Evolutionary conservation across 2,329 filamentous ascomycete genomes (phyloP).

Genomic region (Aspergillus amoenus): DNA sequence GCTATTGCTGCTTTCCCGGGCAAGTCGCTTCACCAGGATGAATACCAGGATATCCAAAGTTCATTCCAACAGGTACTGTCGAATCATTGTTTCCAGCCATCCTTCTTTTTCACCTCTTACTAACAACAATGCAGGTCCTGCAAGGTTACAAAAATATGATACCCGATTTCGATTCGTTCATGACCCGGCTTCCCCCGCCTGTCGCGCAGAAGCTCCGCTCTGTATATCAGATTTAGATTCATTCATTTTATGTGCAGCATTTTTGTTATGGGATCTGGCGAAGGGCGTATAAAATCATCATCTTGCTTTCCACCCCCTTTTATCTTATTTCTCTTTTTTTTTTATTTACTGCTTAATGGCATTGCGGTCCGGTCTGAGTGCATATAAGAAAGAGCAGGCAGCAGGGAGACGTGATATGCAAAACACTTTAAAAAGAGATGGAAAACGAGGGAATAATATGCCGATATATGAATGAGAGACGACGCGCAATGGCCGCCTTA

Average conservation of each 20-base stretch:
- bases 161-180: constrained; percentile 48
- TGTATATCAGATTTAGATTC: constrained; percentile 42
- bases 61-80: constrained; percentile 70
- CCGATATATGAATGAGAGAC: constrained; percentile 11
- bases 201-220: constrained; percentile 44
- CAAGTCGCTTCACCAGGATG: constrained; percentile 63
- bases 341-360: constrained; percentile 11
- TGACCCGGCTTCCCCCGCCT: constrained; percentile 40
- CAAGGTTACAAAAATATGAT: constrained; percentile 50
- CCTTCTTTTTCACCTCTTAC: background rate
- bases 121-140: constrained; percentile 33
- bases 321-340: constrained; percentile 15
- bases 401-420: background rate
- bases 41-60: constrained; percentile 60
- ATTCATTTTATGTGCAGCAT: constrained; percentile 19
- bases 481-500: constrained; percentile 17
- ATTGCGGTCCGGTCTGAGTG: constrained; percentile 3
- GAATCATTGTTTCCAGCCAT: background rate
- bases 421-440: background rate
- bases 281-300: constrained; percentile 24
- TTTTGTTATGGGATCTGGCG: constrained; percentile 16
- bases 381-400: background rate
- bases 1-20: constrained; percentile 71
- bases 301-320: constrained; percentile 13
- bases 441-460: background rate